phyloP scores from a whole-genome alignment of 257 asterid genomes.

The Plectranthus barbatus region DNA sequence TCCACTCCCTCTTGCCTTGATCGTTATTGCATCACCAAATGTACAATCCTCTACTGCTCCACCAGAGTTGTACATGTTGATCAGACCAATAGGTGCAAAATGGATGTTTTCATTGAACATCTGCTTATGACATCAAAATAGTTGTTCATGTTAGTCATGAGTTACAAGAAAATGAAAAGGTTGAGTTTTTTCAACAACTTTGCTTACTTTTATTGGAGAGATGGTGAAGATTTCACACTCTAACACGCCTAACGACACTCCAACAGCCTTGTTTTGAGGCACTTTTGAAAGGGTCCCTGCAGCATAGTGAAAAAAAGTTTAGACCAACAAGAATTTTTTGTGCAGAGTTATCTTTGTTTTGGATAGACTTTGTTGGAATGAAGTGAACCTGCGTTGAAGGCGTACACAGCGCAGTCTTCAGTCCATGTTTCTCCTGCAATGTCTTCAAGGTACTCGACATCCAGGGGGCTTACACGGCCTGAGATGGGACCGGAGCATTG shows the following conservation, averaged over 20 bases:
- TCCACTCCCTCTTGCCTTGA: conserved; percentile 48
- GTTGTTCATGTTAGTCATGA: background rate
- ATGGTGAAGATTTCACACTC: conserved; percentile 51
- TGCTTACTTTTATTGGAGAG: conserved; percentile 41
- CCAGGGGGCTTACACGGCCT: conserved; percentile 38
- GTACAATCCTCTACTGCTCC: conserved; percentile 39
- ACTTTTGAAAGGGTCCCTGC: conserved; percentile 40
- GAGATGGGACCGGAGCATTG: conserved; percentile 6
- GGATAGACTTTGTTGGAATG: background rate
- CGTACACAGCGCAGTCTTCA: conserved; percentile 40
- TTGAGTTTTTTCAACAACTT: background rate
- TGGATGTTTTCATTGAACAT: conserved; percentile 14
- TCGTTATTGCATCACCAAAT: conserved; percentile 11
- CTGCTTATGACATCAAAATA: background rate
- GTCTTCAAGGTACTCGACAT: conserved; percentile 42
- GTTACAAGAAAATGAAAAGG: background rate
- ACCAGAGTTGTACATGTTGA: conserved; percentile 53
- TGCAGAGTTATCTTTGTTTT: background rate
- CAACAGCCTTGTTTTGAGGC: conserved; percentile 18
- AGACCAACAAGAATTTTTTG: background rate
- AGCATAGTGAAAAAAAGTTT: background rate
- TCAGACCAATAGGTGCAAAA: conserved; percentile 47
- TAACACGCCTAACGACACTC: conserved; percentile 28
- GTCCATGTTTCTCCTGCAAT: conserved; percentile 42
- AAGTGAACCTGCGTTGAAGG: conserved; percentile 35